phyloP scores from a whole-genome alignment of 2,329 filamentous ascomycete genomes.

The Sporothrix curviconia region DNA sequence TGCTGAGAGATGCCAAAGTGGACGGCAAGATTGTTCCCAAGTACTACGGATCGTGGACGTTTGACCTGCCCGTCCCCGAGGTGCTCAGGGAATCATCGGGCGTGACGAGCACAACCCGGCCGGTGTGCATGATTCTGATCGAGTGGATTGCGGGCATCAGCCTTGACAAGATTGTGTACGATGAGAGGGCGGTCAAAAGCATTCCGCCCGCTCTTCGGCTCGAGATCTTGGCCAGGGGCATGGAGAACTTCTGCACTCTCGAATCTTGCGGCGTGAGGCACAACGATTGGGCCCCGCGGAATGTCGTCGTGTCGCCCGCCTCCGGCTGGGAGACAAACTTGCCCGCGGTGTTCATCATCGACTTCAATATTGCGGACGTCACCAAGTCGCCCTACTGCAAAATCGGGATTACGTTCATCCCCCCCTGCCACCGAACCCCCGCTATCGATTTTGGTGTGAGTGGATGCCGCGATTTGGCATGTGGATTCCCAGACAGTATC shows the following conservation, averaged over 20 bases:
- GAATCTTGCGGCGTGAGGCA: constrained; percentile 7
- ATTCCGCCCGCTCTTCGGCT: not conserved
- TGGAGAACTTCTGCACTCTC: not conserved
- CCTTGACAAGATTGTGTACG: not conserved
- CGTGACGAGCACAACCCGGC: not conserved
- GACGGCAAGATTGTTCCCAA: constrained; percentile 38
- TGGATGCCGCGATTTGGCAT: not conserved
- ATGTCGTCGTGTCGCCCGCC: constrained; percentile 3
- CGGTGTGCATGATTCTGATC: constrained; percentile 12
- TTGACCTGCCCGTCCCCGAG: constrained; percentile 8
- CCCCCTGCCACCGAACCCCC: not conserved
- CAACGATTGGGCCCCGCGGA: constrained; percentile 4
- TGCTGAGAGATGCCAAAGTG: constrained; percentile 58
- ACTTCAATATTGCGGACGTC: constrained; percentile 2
- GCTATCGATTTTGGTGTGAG: not conserved
- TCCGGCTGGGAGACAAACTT: not conserved
- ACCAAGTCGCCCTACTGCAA: not conserved
- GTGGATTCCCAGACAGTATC: not conserved
- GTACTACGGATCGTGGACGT: constrained; percentile 16
- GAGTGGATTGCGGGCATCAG: constrained; percentile 4
- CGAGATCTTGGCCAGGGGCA: not conserved
- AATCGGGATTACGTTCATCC: not conserved
- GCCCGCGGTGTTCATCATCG: not conserved
- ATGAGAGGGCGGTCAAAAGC: not conserved
- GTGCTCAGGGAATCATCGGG: not conserved